phyloP scores from a whole-genome alignment of 202 grass and related monocot species.

The Carex sylvatica region DNA sequence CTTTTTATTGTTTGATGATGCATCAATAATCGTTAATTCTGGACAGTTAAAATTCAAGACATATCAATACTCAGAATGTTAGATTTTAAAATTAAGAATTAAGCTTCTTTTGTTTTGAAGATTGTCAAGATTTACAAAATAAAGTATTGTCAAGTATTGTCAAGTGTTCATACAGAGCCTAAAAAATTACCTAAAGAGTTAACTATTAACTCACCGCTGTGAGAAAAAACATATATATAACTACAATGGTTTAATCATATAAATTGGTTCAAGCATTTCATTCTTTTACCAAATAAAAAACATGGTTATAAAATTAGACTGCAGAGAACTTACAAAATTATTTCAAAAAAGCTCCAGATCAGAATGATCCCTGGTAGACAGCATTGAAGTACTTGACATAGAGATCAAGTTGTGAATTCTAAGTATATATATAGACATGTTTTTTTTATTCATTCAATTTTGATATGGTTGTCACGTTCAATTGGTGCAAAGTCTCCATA shows the following conservation, averaged over 20 bases:
- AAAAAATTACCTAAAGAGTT: background rate
- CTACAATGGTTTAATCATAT: no score
- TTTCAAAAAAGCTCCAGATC: background rate
- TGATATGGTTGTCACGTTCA: conserved; percentile 6
- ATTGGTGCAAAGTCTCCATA: background rate
- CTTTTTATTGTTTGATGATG: no score
- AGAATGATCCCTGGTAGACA: background rate
- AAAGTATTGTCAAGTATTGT: no score
- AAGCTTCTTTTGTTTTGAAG: no score
- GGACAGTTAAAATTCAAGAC: no score
- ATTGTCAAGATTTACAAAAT: no score
- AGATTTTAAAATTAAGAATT: no score
- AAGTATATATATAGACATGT: background rate
- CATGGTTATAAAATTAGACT: background rate
- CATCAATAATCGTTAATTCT: no score
- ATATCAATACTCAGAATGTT: no score
- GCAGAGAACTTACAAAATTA: background rate
- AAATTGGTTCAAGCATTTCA: background rate
- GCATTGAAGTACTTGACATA: background rate
- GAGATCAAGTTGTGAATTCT: background rate
- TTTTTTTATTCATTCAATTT: background rate
- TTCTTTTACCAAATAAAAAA: background rate
- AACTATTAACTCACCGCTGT: background rate
- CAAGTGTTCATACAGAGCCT: no score
- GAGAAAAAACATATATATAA: background rate